Evolutionary conservation across 2,329 filamentous ascomycete genomes (phyloP), one percentile per base, ranked within the genome.

Genomic region (Aspergillus viridinutans): DNA sequence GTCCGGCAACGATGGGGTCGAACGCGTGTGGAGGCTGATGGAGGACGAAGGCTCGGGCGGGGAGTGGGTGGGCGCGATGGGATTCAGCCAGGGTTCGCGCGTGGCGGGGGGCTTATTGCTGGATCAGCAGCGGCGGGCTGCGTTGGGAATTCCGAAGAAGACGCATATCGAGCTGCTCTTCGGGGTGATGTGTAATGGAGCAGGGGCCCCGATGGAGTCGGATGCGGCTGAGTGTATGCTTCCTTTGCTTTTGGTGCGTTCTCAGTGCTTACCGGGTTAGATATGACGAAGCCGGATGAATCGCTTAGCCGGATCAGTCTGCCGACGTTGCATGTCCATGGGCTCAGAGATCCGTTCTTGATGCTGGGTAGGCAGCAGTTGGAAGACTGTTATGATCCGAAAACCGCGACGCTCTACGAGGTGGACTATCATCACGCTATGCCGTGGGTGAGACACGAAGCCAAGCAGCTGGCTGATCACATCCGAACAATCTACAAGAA

Each of bases 401-500:
- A 47, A 10, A 53, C 53, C 1, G 35, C 53, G 6, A 53, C 9
- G 32, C 35, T 66, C 20, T 63, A 59, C 28, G 61, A 65, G 53
- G 58, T 65, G 5, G 59, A 65, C 17, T 66, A 66, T 38, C 64
- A 66, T 42, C 64, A 66, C 57, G 64, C 64, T 6, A 66, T 66
- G 64, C 64, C 64, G 20, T 66, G 64, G 64, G 58, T 58, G 9
- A 60, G 55, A 47, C 48, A 60, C 4, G 63, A 66, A 32, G 56
- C 60, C 12, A 43, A 61, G 47, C 52, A 58, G 29, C 48, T 66
- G 56, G 64, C 58, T 1, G 49, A 56, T 2, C 23, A 42, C 32
- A 59, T 66, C 32, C 57, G 58, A 47, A 49, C 56, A 32, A 42
- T 63, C 12, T 57, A 65, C 48, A 43, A 49, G 26, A 52, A 55